These are phyloP conservation scores for Fistulina hepatica DNA, from an alignment of 1,284 basidiomycete species.

Conservation along the genomic window DNA sequence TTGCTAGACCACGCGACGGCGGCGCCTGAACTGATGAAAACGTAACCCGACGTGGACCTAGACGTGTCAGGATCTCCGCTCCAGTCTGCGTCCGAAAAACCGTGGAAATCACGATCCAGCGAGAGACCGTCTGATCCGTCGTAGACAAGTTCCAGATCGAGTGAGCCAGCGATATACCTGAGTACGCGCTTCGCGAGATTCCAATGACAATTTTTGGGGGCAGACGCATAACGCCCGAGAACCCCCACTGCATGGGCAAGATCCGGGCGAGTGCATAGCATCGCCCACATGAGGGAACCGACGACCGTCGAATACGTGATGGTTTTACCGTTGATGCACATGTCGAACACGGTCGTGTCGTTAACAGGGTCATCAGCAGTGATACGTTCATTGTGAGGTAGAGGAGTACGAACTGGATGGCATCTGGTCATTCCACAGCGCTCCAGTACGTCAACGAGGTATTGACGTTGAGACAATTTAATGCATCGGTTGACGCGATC, in stretches of 20 bases:
- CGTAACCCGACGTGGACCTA: slow-evolving; percentile 21
- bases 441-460: slow-evolving; percentile 22
- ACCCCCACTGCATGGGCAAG: slow-evolving; percentile 14
- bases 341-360: slow-evolving; percentile 3
- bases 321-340: slow-evolving; percentile 4
- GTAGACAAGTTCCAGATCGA: slow-evolving; percentile 13
- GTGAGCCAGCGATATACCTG: slow-evolving; percentile 18
- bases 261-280: slow-evolving; percentile 17
- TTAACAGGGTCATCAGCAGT: slow-evolving; percentile 10
- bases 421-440: slow-evolving; percentile 20
- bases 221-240: slow-evolving; percentile 14
- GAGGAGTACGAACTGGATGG: slow-evolving; percentile 20
- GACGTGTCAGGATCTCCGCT: slow-evolving; percentile 10
- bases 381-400: slow-evolving; percentile 13
- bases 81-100: slow-evolving; percentile 19
- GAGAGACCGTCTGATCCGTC: slow-evolving; percentile 8
- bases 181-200: slow-evolving; percentile 17
- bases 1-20: slow-evolving; percentile 23
- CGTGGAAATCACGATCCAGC: slow-evolving; percentile 14
- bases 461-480: slow-evolving; percentile 21
- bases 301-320: slow-evolving; percentile 12
- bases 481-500: slow-evolving; percentile 18
- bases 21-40: slow-evolving; percentile 16
- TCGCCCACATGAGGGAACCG: slow-evolving; percentile 18
- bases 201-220: slow-evolving; percentile 16